A percentile compares a stretch with the other conserved stretches of the same genome.
phyloP scores from a whole-genome alignment of 768 basidiomycete species.

The Lentinula sp. region DNA sequence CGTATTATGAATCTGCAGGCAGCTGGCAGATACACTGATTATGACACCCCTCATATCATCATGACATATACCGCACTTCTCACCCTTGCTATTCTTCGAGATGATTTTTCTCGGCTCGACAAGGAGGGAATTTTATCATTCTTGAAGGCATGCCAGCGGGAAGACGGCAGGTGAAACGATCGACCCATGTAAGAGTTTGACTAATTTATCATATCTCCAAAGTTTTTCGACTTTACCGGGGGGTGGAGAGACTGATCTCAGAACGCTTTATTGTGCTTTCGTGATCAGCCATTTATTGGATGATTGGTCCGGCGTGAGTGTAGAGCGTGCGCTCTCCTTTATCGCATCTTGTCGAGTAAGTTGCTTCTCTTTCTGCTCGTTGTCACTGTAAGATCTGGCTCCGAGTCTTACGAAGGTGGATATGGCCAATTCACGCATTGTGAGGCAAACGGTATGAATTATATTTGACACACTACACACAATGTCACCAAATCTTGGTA shows the following conservation, averaged over 20 bases:
- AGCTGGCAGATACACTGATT: slow-evolving; percentile 32
- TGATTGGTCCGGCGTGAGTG: slow-evolving; percentile 73
- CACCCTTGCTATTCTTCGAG: slow-evolving; percentile 79
- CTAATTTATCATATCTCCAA: not conserved
- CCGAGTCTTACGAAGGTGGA: slow-evolving; percentile 87
- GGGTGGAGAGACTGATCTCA: slow-evolving; percentile 68
- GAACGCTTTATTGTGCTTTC: slow-evolving; percentile 85
- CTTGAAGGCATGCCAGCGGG: slow-evolving; percentile 64
- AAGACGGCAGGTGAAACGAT: slow-evolving; percentile 72
- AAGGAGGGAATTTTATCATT: slow-evolving; percentile 60
- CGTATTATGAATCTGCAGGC: not conserved
- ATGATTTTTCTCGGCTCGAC: slow-evolving; percentile 72
- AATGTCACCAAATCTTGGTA: not conserved
- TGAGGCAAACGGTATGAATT: slow-evolving; percentile 73
- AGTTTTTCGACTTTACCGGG: slow-evolving; percentile 72
- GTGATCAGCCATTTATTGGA: slow-evolving; percentile 73
- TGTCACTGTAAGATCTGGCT: slow-evolving; percentile 1
- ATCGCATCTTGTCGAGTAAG: slow-evolving; percentile 67
- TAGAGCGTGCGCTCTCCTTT: slow-evolving; percentile 54
- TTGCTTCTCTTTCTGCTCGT: slow-evolving; percentile 11
- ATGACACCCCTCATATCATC: slow-evolving; percentile 77
- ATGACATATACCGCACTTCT: slow-evolving; percentile 92
- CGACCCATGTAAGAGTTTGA: not conserved
- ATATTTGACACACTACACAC: not conserved
- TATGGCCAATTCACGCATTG: slow-evolving; percentile 78